phyloP scores from a whole-genome alignment of 2,329 filamentous ascomycete species.

The Epichloe festucae region DNA sequence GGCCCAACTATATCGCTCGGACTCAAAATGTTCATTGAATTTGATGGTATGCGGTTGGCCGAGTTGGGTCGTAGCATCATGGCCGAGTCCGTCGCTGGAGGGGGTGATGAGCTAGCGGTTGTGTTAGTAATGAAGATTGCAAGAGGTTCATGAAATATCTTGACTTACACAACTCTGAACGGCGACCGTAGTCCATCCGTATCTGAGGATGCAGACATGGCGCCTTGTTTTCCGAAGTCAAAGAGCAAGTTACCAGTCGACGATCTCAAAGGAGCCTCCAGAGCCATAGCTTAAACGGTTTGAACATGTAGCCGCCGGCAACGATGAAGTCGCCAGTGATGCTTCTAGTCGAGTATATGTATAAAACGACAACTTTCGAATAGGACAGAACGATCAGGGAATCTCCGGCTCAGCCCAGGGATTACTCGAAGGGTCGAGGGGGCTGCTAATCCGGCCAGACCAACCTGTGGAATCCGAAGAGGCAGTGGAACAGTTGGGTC shows the following conservation, averaged over 20 bases:
- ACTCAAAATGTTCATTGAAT: conserved; percentile 43
- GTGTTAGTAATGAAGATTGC: conserved; percentile 5
- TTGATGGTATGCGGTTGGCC: conserved; percentile 34
- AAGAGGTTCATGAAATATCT: not conserved
- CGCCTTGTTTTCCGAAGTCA: conserved; percentile 28
- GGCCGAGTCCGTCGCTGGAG: conserved; percentile 27
- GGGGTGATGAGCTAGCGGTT: conserved; percentile 22
- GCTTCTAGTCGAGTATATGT: not conserved
- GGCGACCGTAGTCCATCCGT: conserved; percentile 34
- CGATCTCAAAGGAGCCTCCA: conserved; percentile 44
- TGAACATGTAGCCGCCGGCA: not conserved
- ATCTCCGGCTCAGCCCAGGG: conserved; percentile 10
- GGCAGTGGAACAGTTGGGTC: not conserved
- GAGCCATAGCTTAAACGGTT: conserved; percentile 17
- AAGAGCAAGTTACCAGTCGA: conserved; percentile 39
- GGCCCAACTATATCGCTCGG: conserved; percentile 63
- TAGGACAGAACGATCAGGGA: not conserved
- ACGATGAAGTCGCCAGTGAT: not conserved
- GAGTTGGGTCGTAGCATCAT: conserved; percentile 42
- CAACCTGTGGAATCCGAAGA: not conserved
- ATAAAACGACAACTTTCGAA: not conserved
- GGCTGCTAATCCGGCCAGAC: not conserved
- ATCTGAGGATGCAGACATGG: conserved; percentile 44
- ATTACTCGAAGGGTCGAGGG: not conserved
- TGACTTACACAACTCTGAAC: conserved; percentile 38